A percentile compares a stretch with the other conserved stretches of the same genome.
Conservation (phyloP, 805 yeast species). For the Yarrowia osloensis region DNA sequence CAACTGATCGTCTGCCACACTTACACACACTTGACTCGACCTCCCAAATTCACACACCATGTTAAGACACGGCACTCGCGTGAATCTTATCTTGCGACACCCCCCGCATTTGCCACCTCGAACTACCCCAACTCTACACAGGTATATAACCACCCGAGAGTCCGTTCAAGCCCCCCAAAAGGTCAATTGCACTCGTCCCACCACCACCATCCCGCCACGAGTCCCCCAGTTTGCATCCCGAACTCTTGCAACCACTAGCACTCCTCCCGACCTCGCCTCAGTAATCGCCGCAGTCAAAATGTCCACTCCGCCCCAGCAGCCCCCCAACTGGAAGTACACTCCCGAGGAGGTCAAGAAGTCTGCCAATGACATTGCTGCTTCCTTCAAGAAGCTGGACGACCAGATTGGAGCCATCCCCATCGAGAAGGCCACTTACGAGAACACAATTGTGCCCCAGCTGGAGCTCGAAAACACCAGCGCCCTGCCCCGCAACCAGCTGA, state of each 20-base stretch:
- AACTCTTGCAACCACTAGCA: neutral
- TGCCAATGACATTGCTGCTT: slow-evolving; percentile 5
- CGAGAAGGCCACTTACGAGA: slow-evolving; percentile 56
- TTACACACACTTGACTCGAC: neutral
- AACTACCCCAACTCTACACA: slow-evolving; percentile 15
- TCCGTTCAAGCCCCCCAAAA: slow-evolving; percentile 1
- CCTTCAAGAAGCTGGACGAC: slow-evolving; percentile 51
- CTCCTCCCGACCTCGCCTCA: slow-evolving; percentile 11
- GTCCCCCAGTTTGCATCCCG: neutral
- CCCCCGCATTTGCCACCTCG: slow-evolving; percentile 28
- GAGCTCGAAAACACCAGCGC: slow-evolving; percentile 53
- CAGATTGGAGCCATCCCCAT: slow-evolving; percentile 48
- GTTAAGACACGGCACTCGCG: slow-evolving; percentile 31
- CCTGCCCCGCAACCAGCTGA: slow-evolving; percentile 52
- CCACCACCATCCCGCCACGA: neutral
- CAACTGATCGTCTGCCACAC: neutral
- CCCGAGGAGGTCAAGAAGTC: slow-evolving; percentile 15
- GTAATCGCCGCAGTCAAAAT: slow-evolving; percentile 10
- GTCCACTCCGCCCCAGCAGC: slow-evolving; percentile 29
- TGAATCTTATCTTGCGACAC: slow-evolving; percentile 28
- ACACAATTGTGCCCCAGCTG: slow-evolving; percentile 56
- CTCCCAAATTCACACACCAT: slow-evolving; percentile 19
- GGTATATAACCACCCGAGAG: slow-evolving; percentile 17
- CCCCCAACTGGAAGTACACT: slow-evolving; percentile 28
- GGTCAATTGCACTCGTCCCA: slow-evolving; percentile 8